Percentiles rank a stretch among this genome's conserved stretches.
Conservation (phyloP, 129 eudicot species). For the Centella asiatica region DNA sequence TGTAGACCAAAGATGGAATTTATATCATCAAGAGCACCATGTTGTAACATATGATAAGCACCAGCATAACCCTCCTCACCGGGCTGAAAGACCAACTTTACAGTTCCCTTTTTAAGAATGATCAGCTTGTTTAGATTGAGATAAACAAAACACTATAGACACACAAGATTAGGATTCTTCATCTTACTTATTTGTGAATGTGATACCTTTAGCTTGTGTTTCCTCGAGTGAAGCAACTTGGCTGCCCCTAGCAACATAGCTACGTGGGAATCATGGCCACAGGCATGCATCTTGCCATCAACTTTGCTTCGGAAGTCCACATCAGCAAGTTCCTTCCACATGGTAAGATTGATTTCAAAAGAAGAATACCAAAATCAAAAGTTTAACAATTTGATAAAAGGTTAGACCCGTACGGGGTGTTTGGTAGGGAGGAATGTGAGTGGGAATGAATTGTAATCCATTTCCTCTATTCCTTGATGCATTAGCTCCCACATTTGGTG, state of each 20-base stretch:
- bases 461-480: too few species aligned
- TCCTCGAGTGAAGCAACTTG: slow-evolving; percentile 41
- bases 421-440: too few species aligned
- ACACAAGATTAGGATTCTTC: background rate
- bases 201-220: slow-evolving; percentile 41
- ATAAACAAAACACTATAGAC: background rate
- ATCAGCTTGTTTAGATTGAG: background rate
- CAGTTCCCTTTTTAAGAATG: slow-evolving; percentile 35
- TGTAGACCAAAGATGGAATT: slow-evolving; percentile 49
- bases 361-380: background rate
- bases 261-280: slow-evolving; percentile 68
- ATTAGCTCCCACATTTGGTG: background rate
- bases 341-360: background rate
- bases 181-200: background rate
- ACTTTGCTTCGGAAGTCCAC: slow-evolving; percentile 54
- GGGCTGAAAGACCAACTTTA: slow-evolving; percentile 66
- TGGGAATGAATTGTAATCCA: too few species aligned
- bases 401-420: too few species aligned
- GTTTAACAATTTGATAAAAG: background rate
- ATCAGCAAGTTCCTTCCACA: slow-evolving; percentile 44
- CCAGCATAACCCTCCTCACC: slow-evolving; percentile 64
- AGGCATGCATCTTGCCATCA: slow-evolving; percentile 60
- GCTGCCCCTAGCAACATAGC: slow-evolving; percentile 74
- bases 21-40: slow-evolving; percentile 39
- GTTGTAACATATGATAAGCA: slow-evolving; percentile 55